Base-by-base conservation (phyloP, 1,139 yeast species). In the Saccharomycopsis hybrid region DNA sequence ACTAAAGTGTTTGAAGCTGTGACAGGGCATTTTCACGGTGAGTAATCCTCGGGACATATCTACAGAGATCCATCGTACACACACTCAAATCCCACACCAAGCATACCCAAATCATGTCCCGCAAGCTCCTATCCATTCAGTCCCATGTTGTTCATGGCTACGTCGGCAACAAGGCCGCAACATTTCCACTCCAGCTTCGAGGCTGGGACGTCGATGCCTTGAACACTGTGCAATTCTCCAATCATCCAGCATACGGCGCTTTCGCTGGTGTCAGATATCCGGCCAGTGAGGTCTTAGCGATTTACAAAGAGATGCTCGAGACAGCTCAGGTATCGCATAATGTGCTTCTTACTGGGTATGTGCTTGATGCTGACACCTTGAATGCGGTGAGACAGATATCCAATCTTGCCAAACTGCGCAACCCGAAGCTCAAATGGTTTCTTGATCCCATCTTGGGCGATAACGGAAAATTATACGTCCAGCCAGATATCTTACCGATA, bases 391-490 rank as follows among this genome's bases (percentile, higher is more conserved):
- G 74, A 43, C 63, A 68, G 27, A 72, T 79, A 54, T 52, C 64
- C 62, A 3, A 53, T 58, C 28, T 44, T 59, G 37, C 41, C 13
- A 31, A 32, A n/a, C 53, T 56, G 8, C 49, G 61, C 39, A 54
- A 54, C 2, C 53, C 50, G 1, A 50, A 51, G 3, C 54, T 61
- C 4, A 58, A 70, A 45, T 85, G 94, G 82, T 69, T 89, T 8
- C 65, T 89, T 55, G 98, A 92, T 62, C 97, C 98, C 1, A 97
- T 92, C 2, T 75, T 92, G 74, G 98, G 98, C 11, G 98, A 92
- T 64, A 82, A 87, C 58, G 96, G 95, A 2, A 75, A 74, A 53
- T 64, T 90, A 30, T 92, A 92, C 60, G 97, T 92, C 8, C 76
- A 80, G 43, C 75, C 80, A 55, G 77, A 78, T 25, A 85, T 88